Percentiles rank a stretch among this genome's conserved stretches.
Evolutionary conservation across 352 stramenopile genomes (phyloP).

Genomic region (Hyaloperonospora brassicae): DNA sequence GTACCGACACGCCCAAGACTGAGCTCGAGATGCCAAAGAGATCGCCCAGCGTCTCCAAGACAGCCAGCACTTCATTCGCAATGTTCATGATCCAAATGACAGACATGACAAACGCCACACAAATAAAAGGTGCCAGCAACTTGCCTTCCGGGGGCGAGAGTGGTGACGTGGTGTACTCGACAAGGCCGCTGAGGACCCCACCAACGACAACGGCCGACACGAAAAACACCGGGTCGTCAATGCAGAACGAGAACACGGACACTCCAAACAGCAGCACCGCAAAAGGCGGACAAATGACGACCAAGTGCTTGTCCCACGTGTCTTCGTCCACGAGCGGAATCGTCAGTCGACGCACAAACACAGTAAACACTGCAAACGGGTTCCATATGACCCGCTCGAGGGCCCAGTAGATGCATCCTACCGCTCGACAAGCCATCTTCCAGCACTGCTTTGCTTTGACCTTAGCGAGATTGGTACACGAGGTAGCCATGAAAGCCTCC

Average conservation of each 20-base stretch:
- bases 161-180: conserved; percentile 40
- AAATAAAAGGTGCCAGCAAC: conserved; percentile 49
- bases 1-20: conserved; percentile 68
- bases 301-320: conserved; percentile 71
- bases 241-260: conserved; percentile 41
- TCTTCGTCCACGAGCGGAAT: conserved; percentile 77
- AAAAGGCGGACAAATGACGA: conserved; percentile 53
- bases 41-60: conserved; percentile 63
- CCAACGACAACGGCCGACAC: conserved; percentile 35
- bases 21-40: conserved; percentile 73
- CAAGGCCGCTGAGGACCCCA: conserved; percentile 30
- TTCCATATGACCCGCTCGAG: conserved; percentile 58
- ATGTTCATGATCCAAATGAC: conserved; percentile 86
- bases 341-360: conserved; percentile 58
- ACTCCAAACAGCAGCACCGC: conserved; percentile 50
- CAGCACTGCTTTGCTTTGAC: conserved; percentile 21
- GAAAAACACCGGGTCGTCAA: conserved; percentile 44
- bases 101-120: conserved; percentile 74
- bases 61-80: conserved; percentile 62
- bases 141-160: conserved; percentile 43
- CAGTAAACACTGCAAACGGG: conserved; percentile 57
- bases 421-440: conserved; percentile 8
- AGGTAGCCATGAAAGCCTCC: conserved; percentile 13
- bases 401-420: conserved; percentile 20
- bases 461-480: conserved; percentile 13